Percentiles rank a stretch among this genome's conserved stretches.
Conservation (phyloP, 2,329 filamentous ascomycete genomes). For the Phoma sp. region DNA sequence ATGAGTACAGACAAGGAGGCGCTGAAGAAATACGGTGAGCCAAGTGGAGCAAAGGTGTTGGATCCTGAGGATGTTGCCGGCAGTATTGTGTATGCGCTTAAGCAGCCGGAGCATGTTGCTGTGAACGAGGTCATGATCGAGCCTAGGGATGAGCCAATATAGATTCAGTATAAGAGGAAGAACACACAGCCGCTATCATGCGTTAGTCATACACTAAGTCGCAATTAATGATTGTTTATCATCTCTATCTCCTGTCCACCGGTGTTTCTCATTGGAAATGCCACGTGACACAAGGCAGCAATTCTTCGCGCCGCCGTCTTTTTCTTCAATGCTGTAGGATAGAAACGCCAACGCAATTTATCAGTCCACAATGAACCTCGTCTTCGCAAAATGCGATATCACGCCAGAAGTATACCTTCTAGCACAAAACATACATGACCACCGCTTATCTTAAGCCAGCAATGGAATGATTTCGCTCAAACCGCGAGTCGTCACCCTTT, state of each 20-base stretch:
- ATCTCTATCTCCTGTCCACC: too few species aligned
- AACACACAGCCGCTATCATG: not conserved
- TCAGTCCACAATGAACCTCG: not conserved
- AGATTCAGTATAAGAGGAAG: not conserved
- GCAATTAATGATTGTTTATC: too few species aligned
- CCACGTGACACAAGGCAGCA: not conserved
- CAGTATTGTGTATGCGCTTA: conserved; percentile 75
- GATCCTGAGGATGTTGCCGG: conserved; percentile 74
- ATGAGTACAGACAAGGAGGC: conserved; percentile 80
- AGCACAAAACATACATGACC: not conserved
- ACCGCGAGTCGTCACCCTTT: not conserved
- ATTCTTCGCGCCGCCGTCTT: not conserved
- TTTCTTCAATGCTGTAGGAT: too few species aligned
- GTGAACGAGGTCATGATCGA: conserved; percentile 79
- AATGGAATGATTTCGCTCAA: not conserved
- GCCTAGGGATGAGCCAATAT: conserved; percentile 47
- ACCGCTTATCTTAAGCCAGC: not conserved
- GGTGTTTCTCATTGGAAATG: not conserved
- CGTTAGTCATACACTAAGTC: too few species aligned
- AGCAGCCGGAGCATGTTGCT: conserved; percentile 75
- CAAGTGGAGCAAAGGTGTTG: conserved; percentile 76
- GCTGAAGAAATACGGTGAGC: conserved; percentile 78
- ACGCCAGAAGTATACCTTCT: not conserved
- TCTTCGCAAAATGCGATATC: not conserved
- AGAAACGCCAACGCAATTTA: too few species aligned